These are phyloP conservation scores for Paxillus ammoniavirescens DNA, from an alignment of 768 basidiomycete genomes.

Conservation along the genomic window DNA sequence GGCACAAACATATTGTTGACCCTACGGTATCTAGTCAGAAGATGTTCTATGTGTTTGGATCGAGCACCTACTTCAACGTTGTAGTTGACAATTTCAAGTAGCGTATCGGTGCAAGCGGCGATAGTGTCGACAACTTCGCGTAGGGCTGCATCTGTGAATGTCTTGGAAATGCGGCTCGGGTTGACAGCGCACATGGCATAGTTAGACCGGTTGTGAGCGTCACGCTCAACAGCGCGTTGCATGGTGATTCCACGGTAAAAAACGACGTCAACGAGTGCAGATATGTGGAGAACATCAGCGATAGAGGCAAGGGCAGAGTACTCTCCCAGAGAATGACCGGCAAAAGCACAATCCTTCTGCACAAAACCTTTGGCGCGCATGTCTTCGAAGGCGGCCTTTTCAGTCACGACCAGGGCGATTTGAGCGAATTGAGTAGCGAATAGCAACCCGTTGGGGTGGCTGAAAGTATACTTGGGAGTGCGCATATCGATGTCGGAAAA, in stretches of 20 bases:
- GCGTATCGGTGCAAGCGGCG: slow-evolving; percentile 65
- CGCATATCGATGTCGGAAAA: slow-evolving; percentile 95
- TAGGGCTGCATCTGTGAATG: slow-evolving; percentile 94
- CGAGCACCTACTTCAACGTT: slow-evolving; percentile 71
- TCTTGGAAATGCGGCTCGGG: slow-evolving; percentile 89
- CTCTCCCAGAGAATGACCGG: slow-evolving; percentile 97
- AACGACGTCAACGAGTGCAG: slow-evolving; percentile 94
- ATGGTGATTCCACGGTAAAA: slow-evolving; percentile 99
- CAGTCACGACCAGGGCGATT: slow-evolving; percentile 96
- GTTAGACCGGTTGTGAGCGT: slow-evolving; percentile 87
- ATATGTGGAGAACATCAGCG: slow-evolving; percentile 93
- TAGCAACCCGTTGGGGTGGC: slow-evolving; percentile 89
- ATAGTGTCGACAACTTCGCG: slow-evolving; percentile 96
- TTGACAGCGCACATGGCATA: slow-evolving; percentile 99
- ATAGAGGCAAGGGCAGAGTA: slow-evolving; percentile 98
- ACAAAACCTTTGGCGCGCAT: slow-evolving; percentile 96
- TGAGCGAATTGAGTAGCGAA: slow-evolving; percentile 99
- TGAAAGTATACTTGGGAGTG: slow-evolving; percentile 97
- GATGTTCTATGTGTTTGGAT: not conserved
- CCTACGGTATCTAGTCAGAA: slow-evolving; percentile 44
- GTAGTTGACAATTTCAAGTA: slow-evolving; percentile 98
- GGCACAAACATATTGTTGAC: slow-evolving; percentile 99
- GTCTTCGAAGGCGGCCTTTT: slow-evolving; percentile 98
- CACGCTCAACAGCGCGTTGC: slow-evolving; percentile 98
- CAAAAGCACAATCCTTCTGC: slow-evolving; percentile 89